phyloP scores from a whole-genome alignment of 176 grass and related monocot genomes.

The Ensete ventricosum region DNA sequence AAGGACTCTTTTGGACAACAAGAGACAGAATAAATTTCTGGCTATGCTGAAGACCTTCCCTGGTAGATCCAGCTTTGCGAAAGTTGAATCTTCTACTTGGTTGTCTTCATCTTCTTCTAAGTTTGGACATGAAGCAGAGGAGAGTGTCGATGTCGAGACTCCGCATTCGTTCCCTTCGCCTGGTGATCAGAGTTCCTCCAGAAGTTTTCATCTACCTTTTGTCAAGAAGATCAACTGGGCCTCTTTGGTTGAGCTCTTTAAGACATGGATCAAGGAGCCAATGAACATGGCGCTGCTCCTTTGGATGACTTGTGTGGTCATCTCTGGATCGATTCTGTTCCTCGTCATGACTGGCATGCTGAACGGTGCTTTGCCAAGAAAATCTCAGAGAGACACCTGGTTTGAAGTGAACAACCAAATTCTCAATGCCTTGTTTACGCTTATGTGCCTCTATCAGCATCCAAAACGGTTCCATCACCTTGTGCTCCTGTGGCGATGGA shows the following conservation, averaged over 20 bases:
- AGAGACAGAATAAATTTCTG: background rate
- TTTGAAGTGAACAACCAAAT: constrained; percentile 19
- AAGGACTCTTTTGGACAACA: background rate
- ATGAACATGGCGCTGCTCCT: constrained; percentile 7
- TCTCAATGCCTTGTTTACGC: constrained; percentile 12
- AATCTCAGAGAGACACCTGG: constrained; percentile 11
- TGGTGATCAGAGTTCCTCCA: background rate
- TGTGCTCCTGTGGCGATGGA: background rate
- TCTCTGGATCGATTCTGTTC: constrained; percentile 9
- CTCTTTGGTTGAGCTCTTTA: background rate
- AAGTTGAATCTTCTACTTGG: background rate
- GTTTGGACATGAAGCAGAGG: background rate
- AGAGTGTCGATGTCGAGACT: background rate
- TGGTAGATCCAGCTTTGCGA: background rate
- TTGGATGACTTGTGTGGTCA: background rate
- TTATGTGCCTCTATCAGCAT: constrained; percentile 20
- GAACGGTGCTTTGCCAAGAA: constrained; percentile 1
- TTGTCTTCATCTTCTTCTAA: constrained; percentile 1
- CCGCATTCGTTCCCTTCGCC: background rate
- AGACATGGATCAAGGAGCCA: constrained; percentile 9
- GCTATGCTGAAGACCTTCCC: background rate
- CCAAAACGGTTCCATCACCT: constrained; percentile 15
- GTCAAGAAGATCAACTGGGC: background rate
- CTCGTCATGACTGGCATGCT: constrained; percentile 15
- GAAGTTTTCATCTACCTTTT: background rate